These are phyloP conservation scores for Nicotiana rustica DNA, from an alignment of 305 asterid species.

Conservation along the genomic window DNA sequence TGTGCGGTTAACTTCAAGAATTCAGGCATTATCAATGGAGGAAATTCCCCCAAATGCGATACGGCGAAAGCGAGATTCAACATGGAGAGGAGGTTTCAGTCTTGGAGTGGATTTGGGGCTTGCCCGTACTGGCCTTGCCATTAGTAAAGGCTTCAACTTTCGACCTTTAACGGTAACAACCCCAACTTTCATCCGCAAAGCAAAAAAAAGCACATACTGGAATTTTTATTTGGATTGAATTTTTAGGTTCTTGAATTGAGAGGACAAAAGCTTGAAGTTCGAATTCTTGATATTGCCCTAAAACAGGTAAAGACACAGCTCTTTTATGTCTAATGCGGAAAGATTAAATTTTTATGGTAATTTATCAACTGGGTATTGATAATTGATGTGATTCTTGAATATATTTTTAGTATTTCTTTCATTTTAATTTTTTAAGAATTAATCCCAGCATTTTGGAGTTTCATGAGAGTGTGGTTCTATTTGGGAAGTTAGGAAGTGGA, in stretches of 20 bases:
- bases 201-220: not conserved
- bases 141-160: constrained; percentile 84
- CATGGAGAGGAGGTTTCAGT: constrained; percentile 91
- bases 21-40: constrained; percentile 38
- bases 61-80: constrained; percentile 62
- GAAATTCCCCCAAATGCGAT: constrained; percentile 76
- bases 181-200: not conserved
- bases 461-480: constrained; percentile 29
- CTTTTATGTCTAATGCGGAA: not conserved
- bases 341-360: not conserved
- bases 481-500: constrained; percentile 75
- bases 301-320: constrained; percentile 52
- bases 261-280: constrained; percentile 84
- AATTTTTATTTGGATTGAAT: constrained; percentile 32
- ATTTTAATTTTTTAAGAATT: not conserved
- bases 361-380: not conserved
- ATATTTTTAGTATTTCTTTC: constrained; percentile 4
- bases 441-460: not conserved
- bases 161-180: constrained; percentile 70
- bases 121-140: constrained; percentile 83
- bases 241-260: constrained; percentile 78
- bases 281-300: constrained; percentile 80
- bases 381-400: not conserved
- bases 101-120: constrained; percentile 83
- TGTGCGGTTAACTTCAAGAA: not conserved